A percentile compares a stretch with the other conserved stretches of the same genome.
Evolutionary conservation across 306 rosid species (phyloP).

Genomic region (Malus sieversii): DNA sequence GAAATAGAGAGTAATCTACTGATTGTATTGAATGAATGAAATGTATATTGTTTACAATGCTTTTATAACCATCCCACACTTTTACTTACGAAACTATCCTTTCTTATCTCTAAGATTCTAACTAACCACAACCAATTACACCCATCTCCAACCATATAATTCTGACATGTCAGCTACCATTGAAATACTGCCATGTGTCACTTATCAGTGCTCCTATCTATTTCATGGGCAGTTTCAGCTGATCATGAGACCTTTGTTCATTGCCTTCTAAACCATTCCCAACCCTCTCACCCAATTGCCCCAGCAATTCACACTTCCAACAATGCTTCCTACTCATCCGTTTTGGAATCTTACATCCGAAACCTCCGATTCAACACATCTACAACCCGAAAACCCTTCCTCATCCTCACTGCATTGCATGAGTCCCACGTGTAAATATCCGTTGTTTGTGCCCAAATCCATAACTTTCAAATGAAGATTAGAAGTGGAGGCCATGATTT

Average conservation of each 20-base stretch:
- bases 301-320: conserved; percentile 39
- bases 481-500: conserved; percentile 72
- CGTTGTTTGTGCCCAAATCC: conserved; percentile 39
- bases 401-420: conserved; percentile 52
- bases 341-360: conserved; percentile 39
- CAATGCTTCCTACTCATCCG: conserved; percentile 42
- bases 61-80: too few species aligned
- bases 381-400: conserved; percentile 39
- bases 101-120: too few species aligned
- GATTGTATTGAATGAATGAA: too few species aligned
- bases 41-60: too few species aligned
- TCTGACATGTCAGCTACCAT: too few species aligned
- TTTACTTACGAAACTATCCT: too few species aligned
- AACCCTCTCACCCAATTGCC: conserved; percentile 42
- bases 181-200: too few species aligned
- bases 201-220: neutral
- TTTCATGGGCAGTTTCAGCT: conserved; percentile 13
- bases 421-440: conserved; percentile 49
- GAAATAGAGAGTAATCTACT: too few species aligned
- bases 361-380: conserved; percentile 59
- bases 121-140: too few species aligned
- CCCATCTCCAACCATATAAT: too few species aligned
- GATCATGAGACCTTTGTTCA: conserved; percentile 22
- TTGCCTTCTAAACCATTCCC: conserved; percentile 41
- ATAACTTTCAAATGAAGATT: conserved; percentile 50